phyloP scores from a whole-genome alignment of 805 yeast genomes.

The Yamadazyma olivae region DNA sequence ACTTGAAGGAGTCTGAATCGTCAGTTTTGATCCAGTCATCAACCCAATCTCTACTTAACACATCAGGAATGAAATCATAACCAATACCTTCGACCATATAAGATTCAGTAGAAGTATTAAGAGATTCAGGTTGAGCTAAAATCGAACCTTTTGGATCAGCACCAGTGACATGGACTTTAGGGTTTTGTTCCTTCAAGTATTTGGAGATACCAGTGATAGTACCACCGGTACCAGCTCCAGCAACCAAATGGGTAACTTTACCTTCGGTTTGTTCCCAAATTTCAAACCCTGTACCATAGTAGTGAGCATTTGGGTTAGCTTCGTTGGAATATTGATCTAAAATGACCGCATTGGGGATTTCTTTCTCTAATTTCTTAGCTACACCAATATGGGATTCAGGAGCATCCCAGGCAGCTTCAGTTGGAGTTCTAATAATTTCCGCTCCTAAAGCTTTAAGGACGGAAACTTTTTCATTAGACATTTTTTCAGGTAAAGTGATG shows the following conservation, averaged over 20 bases:
- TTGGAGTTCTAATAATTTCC: slow-evolving; percentile 86
- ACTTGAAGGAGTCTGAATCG: slow-evolving; percentile 73
- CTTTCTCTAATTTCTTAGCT: slow-evolving; percentile 74
- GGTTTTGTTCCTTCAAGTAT: slow-evolving; percentile 70
- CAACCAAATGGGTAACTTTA: slow-evolving; percentile 68
- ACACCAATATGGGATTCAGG: slow-evolving; percentile 92
- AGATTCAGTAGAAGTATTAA: slow-evolving; percentile 55
- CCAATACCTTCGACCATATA: slow-evolving; percentile 91
- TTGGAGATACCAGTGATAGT: slow-evolving; percentile 90
- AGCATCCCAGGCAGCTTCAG: slow-evolving; percentile 90
- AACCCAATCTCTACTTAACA: slow-evolving; percentile 59
- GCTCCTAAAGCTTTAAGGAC: slow-evolving; percentile 89
- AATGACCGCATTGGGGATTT: slow-evolving; percentile 80
- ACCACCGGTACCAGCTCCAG: slow-evolving; percentile 97
- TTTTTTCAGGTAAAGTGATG: slow-evolving; percentile 85
- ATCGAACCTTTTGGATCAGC: slow-evolving; percentile 90
- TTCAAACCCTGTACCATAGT: slow-evolving; percentile 79
- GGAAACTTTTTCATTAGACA: slow-evolving; percentile 87
- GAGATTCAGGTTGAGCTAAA: slow-evolving; percentile 71
- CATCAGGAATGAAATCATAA: slow-evolving; percentile 84
- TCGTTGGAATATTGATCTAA: slow-evolving; percentile 79
- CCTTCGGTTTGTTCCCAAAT: slow-evolving; percentile 80
- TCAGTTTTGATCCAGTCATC: slow-evolving; percentile 86
- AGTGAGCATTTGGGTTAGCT: slow-evolving; percentile 82
- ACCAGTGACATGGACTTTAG: slow-evolving; percentile 60